phyloP scores from a whole-genome alignment of 345 rosid species.

The Rhodamnia argentea region DNA sequence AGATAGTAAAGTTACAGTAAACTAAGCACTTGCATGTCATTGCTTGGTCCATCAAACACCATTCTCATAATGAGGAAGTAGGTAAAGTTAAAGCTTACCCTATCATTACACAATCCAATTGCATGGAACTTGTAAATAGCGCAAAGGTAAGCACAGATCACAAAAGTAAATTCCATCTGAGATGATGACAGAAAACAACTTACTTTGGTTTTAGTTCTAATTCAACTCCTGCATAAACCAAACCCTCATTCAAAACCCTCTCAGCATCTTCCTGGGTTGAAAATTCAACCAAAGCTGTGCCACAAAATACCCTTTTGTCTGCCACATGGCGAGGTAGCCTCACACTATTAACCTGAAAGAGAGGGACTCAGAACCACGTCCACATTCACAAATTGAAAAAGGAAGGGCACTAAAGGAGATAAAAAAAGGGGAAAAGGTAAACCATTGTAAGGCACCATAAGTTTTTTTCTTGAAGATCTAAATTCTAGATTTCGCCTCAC shows the following conservation, averaged over 20 bases:
- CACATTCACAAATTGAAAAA: background rate
- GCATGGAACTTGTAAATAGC: background rate
- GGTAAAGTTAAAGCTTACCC: background rate
- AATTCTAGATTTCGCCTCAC: background rate
- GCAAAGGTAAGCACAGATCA: background rate
- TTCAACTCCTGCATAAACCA: constrained; percentile 60
- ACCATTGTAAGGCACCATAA: background rate
- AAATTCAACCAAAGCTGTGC: constrained; percentile 83
- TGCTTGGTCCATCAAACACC: background rate
- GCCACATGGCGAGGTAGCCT: constrained; percentile 85
- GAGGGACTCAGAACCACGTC: background rate
- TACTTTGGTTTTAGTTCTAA: constrained; percentile 79
- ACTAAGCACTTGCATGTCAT: background rate
- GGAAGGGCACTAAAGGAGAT: background rate
- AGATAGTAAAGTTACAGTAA: background rate
- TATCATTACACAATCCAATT: background rate
- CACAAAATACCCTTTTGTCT: constrained; percentile 59
- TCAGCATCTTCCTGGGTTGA: constrained; percentile 67
- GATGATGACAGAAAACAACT: constrained; percentile 6
- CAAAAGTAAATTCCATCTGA: background rate
- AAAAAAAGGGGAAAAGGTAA: background rate
- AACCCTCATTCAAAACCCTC: constrained; percentile 38
- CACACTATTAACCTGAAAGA: constrained; percentile 69
- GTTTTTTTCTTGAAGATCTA: background rate
- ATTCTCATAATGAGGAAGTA: background rate